A percentile compares a stretch with the other conserved stretches of the same genome.
phyloP scores from a whole-genome alignment of 78 protist species.

The Dictyostelium capitatum region DNA sequence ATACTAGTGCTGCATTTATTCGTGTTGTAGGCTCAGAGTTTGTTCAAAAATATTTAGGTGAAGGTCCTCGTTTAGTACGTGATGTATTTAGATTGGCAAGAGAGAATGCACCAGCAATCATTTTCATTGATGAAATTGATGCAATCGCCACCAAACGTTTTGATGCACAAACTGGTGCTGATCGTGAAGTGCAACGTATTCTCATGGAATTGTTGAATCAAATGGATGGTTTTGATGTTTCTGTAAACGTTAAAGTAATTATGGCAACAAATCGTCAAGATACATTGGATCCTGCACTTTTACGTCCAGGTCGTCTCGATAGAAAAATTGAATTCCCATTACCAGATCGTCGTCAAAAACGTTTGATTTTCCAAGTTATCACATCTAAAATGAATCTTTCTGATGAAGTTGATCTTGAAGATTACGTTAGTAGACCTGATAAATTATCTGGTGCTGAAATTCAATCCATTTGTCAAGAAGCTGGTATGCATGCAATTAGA shows the following conservation, averaged over 20 bases:
- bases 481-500: slow-evolving; percentile 99
- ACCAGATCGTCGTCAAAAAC: slow-evolving; percentile 99
- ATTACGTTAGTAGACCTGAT: slow-evolving; percentile 98
- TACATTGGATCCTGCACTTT: slow-evolving; percentile 99
- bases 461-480: slow-evolving; percentile 99
- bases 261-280: slow-evolving; percentile 99
- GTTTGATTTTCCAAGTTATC: slow-evolving; percentile 97
- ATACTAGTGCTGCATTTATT: slow-evolving; percentile 98
- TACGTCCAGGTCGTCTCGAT: slow-evolving; percentile 99
- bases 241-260: slow-evolving; percentile 99
- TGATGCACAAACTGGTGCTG: slow-evolving; percentile 99
- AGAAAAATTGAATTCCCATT: slow-evolving; percentile 98
- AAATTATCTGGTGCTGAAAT: slow-evolving; percentile 98
- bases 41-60: slow-evolving; percentile 99
- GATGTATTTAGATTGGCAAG: slow-evolving; percentile 99
- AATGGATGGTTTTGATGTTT: slow-evolving; percentile 99
- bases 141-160: slow-evolving; percentile 98
- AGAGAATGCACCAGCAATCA: slow-evolving; percentile 99
- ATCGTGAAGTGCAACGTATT: slow-evolving; percentile 99
- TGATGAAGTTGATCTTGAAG: slow-evolving; percentile 99
- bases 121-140: slow-evolving; percentile 99
- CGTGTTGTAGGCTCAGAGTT: slow-evolving; percentile 99
- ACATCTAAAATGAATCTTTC: slow-evolving; percentile 98
- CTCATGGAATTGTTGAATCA: slow-evolving; percentile 99
- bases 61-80: slow-evolving; percentile 99